Conservation (phyloP, 2,329 filamentous ascomycete genomes). For the Penicillium thymicola region DNA sequence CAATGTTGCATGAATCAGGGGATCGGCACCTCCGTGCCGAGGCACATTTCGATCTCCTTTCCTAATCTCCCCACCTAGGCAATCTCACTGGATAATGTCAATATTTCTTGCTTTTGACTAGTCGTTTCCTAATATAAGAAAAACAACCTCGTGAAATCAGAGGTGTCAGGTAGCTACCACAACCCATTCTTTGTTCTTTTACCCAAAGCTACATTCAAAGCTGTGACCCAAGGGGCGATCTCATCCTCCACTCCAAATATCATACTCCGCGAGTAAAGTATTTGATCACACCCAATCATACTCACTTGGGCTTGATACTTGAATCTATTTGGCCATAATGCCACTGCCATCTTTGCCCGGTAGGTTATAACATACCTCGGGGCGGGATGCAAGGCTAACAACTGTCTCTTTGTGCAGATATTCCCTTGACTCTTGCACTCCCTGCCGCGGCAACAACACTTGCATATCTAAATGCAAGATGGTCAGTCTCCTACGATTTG, state of each 20-base stretch:
- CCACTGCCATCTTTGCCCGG: not conserved
- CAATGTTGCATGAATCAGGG: not conserved
- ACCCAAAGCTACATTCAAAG: not conserved
- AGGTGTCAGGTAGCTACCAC: not conserved
- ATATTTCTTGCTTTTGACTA: not conserved
- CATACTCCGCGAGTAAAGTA: not conserved
- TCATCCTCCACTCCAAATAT: not conserved
- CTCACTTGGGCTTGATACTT: not conserved
- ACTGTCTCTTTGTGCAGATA: slow-evolving; percentile 19
- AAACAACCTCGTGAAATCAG: not conserved
- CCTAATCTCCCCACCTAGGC: not conserved
- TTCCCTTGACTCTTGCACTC: slow-evolving; percentile 46
- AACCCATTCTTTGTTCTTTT: not conserved
- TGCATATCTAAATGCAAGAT: slow-evolving; percentile 76
- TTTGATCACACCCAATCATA: not conserved
- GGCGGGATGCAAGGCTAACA: slow-evolving; percentile 2
- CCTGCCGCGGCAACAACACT: slow-evolving; percentile 64
- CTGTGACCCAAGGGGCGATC: not conserved
- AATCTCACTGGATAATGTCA: not conserved
- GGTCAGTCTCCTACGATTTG: slow-evolving; percentile 64
- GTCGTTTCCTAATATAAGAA: not conserved
- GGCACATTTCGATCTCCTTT: not conserved
- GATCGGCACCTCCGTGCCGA: slow-evolving; percentile 9
- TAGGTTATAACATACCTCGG: not conserved
- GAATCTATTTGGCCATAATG: not conserved